These are phyloP conservation scores for Tephrocybe sp. DNA, from an alignment of 768 basidiomycete genomes.

Conservation along the genomic window DNA sequence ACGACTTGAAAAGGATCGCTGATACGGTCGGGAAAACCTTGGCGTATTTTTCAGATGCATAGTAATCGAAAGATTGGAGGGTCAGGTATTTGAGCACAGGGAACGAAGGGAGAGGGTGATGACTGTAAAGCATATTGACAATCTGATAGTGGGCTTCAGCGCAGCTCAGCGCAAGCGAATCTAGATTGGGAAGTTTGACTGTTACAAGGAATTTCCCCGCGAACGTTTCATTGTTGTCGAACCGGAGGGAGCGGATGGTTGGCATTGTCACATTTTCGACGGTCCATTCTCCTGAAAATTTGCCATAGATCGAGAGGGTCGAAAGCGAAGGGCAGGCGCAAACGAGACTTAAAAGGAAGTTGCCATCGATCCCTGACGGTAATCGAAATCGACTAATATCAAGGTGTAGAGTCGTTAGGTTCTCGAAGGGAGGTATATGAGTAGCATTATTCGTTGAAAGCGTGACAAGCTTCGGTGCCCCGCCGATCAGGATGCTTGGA, in stretches of 20 bases:
- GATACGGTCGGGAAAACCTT: conserved; percentile 27
- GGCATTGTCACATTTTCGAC: conserved; percentile 15
- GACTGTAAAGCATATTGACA: conserved; percentile 1
- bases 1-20: conserved; percentile 27
- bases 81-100: conserved; percentile 33
- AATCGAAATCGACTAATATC: conserved; percentile 8
- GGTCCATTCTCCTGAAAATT: conserved; percentile 19
- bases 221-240: conserved; percentile 21
- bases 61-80: conserved; percentile 21
- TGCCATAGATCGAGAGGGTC: conserved; percentile 28
- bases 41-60: conserved; percentile 17
- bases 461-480: conserved; percentile 10
- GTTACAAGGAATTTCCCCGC: conserved; percentile 26
- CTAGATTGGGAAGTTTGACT: conserved; percentile 26
- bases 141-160: conserved; percentile 13
- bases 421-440: conserved; percentile 23
- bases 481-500: conserved; percentile 10
- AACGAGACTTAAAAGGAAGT: conserved; percentile 5
- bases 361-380: conserved; percentile 3
- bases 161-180: conserved; percentile 33
- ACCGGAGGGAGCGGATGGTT: conserved; percentile 27
- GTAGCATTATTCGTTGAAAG: conserved; percentile 14
- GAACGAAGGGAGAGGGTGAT: conserved; percentile 20
- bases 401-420: conserved; percentile 30
- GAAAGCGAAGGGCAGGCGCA: conserved; percentile 20